These are phyloP conservation scores for Knoxia roxburghii DNA, from an alignment of 257 asterid species.

Conservation along the genomic window DNA sequence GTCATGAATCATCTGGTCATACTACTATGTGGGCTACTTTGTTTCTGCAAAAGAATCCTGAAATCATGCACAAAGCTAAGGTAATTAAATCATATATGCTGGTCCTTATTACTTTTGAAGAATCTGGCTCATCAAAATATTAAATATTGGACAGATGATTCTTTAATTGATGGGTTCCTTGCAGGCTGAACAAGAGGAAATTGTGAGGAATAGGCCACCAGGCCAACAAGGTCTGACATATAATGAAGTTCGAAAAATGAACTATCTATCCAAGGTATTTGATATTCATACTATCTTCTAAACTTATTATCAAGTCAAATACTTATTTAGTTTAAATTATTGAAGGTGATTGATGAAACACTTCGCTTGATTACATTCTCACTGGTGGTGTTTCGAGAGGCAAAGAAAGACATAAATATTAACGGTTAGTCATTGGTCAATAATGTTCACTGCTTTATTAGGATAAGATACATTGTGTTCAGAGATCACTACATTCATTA, in stretches of 20 bases:
- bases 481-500: no score
- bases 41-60: slow-evolving; percentile 62
- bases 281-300: background rate
- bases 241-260: slow-evolving; percentile 70
- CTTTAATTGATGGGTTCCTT: background rate
- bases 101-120: no score
- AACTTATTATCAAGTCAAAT: background rate
- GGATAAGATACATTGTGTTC: no score
- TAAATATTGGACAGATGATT: background rate
- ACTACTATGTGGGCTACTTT: slow-evolving; percentile 77
- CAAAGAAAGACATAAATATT: slow-evolving; percentile 52
- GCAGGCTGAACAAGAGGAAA: slow-evolving; percentile 83
- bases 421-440: slow-evolving; percentile 34
- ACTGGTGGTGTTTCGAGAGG: slow-evolving; percentile 71
- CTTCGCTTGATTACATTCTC: slow-evolving; percentile 80
- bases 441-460: no score
- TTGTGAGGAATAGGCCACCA: slow-evolving; percentile 52
- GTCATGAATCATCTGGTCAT: slow-evolving; percentile 97
- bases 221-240: slow-evolving; percentile 57
- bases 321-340: background rate
- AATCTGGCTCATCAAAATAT: background rate
- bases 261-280: slow-evolving; percentile 65
- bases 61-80: slow-evolving; percentile 65
- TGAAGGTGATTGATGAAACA: slow-evolving; percentile 80
- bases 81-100: slow-evolving; percentile 23